Evolutionary conservation across 495 filamentous ascomycete species (phyloP).

Genomic region (Oleoguttula mirabilis): DNA sequence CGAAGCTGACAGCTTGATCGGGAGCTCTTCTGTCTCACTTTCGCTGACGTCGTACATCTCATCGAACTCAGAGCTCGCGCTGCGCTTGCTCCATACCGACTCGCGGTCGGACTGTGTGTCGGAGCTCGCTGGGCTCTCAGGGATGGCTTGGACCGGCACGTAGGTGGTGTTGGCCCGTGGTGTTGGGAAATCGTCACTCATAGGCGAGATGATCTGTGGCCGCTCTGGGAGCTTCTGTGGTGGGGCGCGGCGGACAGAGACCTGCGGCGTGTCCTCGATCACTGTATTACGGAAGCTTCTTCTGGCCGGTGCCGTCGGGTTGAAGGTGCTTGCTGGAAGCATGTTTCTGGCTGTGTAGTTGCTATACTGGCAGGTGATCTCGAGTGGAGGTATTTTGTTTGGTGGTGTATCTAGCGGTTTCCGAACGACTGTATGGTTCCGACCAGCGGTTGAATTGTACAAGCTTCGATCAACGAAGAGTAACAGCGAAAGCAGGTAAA

Average conservation of each 20-base stretch:
- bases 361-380: no score
- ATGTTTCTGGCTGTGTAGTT: no score
- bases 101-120: slow-evolving; percentile 37
- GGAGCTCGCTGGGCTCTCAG: slow-evolving; percentile 22
- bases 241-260: slow-evolving; percentile 14
- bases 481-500: slow-evolving; percentile 10
- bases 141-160: slow-evolving; percentile 33
- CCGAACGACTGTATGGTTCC: no score
- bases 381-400: no score
- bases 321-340: slow-evolving; percentile 32
- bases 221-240: slow-evolving; percentile 9
- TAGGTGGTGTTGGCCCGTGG: slow-evolving; percentile 43
- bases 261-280: slow-evolving; percentile 25
- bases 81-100: slow-evolving; percentile 30
- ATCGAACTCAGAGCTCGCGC: slow-evolving; percentile 57
- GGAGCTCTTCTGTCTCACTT: slow-evolving; percentile 46
- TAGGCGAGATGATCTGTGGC: slow-evolving; percentile 32
- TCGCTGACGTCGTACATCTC: slow-evolving; percentile 77
- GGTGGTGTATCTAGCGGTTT: no score
- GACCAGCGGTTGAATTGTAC: slow-evolving; percentile 7
- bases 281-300: slow-evolving; percentile 19
- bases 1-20: slow-evolving; percentile 31
- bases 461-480: slow-evolving; percentile 32
- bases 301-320: slow-evolving; percentile 47
- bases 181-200: slow-evolving; percentile 51